Conservation (phyloP, 2,329 filamentous ascomycete species). For the Cercospora sesami region DNA sequence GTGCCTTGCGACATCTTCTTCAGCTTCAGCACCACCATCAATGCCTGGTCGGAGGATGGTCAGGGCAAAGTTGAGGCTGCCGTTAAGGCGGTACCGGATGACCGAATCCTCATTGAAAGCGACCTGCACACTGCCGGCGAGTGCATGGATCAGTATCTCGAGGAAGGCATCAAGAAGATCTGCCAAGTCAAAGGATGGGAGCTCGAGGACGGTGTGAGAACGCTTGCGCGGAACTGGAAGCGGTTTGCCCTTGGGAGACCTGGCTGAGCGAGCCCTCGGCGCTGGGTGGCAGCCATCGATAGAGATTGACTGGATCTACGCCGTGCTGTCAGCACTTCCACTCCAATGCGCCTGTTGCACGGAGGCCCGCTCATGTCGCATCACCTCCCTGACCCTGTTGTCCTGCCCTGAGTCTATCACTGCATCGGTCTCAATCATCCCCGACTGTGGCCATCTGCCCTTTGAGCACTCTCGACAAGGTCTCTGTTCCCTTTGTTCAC, state of each 20-base stretch:
- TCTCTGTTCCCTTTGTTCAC: neutral
- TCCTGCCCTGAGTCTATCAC: neutral
- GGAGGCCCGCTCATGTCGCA: neutral
- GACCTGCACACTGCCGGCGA: conserved; percentile 82
- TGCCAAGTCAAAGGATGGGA: conserved; percentile 78
- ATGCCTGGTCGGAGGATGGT: conserved; percentile 53
- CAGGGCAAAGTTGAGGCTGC: conserved; percentile 61
- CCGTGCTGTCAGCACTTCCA: neutral
- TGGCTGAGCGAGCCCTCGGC: neutral
- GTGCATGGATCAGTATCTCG: conserved; percentile 74
- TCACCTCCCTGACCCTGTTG: neutral
- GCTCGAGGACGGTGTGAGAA: conserved; percentile 67
- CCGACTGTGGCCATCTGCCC: neutral
- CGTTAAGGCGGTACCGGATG: conserved; percentile 71
- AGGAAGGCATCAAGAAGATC: conserved; percentile 72
- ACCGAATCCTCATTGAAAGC: conserved; percentile 81
- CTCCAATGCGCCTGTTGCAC: neutral
- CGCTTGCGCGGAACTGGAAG: conserved; percentile 72
- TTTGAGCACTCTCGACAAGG: neutral
- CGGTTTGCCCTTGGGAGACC: conserved; percentile 67
- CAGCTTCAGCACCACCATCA: conserved; percentile 83
- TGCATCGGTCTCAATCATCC: neutral
- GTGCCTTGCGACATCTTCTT: conserved; percentile 80
- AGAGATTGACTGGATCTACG: neutral
- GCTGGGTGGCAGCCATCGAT: neutral